A percentile compares a stretch with the other conserved stretches of the same genome.
These are phyloP conservation scores for Pythium oligandrum DNA, from an alignment of 352 stramenopile species.

Conservation along the genomic window DNA sequence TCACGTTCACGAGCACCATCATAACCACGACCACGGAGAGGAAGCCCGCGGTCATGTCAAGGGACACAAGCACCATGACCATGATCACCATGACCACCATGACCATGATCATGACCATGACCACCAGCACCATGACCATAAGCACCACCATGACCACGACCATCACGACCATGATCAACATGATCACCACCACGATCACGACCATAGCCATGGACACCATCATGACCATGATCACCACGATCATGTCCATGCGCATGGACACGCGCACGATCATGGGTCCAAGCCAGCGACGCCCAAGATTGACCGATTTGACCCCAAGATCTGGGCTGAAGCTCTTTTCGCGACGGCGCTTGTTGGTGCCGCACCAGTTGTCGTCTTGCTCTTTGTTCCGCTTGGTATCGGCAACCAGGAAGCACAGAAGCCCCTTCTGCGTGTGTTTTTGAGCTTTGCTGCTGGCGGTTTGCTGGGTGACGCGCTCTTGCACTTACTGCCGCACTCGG, in stretches of 20 bases:
- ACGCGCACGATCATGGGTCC: not conserved
- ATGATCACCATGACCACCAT: constrained; percentile 12
- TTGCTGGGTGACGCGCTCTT: constrained; percentile 88
- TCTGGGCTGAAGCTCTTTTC: constrained; percentile 65
- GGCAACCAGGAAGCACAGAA: constrained; percentile 55
- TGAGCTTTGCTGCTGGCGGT: constrained; percentile 86
- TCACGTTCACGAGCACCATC: constrained; percentile 1
- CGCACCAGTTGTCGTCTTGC: constrained; percentile 61
- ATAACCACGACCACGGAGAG: constrained; percentile 7
- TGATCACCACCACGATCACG: constrained; percentile 18
- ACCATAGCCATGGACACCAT: constrained; percentile 5
- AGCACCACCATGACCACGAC: constrained; percentile 20
- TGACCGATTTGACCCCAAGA: constrained; percentile 33
- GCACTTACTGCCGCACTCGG: constrained; percentile 87
- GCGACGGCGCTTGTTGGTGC: constrained; percentile 69
- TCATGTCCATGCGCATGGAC: not conserved
- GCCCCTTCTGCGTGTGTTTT: constrained; percentile 72
- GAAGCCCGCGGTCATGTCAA: constrained; percentile 1
- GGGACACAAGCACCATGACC: constrained; percentile 4
- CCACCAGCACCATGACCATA: constrained; percentile 11
- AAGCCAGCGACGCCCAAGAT: not conserved
- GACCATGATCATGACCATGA: constrained; percentile 10
- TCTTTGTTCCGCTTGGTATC: constrained; percentile 63
- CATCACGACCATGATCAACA: constrained; percentile 22
- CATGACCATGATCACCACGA: constrained; percentile 16